Conservation (phyloP, 2,329 filamentous ascomycete genomes). For the Dothideomycetes sp. region DNA sequence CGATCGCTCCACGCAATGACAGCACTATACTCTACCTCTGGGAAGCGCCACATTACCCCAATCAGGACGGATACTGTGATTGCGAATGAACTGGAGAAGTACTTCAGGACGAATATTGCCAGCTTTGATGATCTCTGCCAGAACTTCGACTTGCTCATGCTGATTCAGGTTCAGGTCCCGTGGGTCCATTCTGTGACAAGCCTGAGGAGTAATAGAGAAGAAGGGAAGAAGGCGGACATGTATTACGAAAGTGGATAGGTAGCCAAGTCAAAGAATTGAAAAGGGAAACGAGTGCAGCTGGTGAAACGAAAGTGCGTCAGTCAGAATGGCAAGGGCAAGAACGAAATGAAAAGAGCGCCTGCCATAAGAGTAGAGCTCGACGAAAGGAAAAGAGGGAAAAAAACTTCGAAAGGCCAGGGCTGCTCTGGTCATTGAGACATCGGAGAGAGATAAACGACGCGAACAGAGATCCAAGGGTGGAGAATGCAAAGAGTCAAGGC, state of each 20-base stretch:
- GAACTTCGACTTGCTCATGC: slow-evolving; percentile 29
- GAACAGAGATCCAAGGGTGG: slow-evolving; percentile 10
- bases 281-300: slow-evolving; percentile 13
- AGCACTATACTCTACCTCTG: slow-evolving; percentile 32
- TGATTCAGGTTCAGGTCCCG: slow-evolving; percentile 8
- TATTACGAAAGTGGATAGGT: slow-evolving; percentile 11
- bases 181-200: slow-evolving; percentile 12
- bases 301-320: slow-evolving; percentile 12
- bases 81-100: slow-evolving; percentile 36
- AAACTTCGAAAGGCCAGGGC: background rate
- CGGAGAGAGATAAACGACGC: slow-evolving; percentile 7
- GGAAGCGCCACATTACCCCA: slow-evolving; percentile 44
- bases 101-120: slow-evolving; percentile 35
- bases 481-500: slow-evolving; percentile 9
- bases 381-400: slow-evolving; percentile 5
- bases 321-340: slow-evolving; percentile 2
- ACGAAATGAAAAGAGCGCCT: slow-evolving; percentile 8
- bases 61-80: slow-evolving; percentile 35
- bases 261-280: slow-evolving; percentile 10
- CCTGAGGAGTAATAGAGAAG: slow-evolving; percentile 8
- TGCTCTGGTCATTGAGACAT: slow-evolving; percentile 1
- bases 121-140: slow-evolving; percentile 45
- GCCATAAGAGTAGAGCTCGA: slow-evolving; percentile 10
- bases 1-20: slow-evolving; percentile 5
- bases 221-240: slow-evolving; percentile 13